Base-by-base conservation (phyloP, 2,329 filamentous ascomycete species). In the Sarocladium brachiariae region DNA sequence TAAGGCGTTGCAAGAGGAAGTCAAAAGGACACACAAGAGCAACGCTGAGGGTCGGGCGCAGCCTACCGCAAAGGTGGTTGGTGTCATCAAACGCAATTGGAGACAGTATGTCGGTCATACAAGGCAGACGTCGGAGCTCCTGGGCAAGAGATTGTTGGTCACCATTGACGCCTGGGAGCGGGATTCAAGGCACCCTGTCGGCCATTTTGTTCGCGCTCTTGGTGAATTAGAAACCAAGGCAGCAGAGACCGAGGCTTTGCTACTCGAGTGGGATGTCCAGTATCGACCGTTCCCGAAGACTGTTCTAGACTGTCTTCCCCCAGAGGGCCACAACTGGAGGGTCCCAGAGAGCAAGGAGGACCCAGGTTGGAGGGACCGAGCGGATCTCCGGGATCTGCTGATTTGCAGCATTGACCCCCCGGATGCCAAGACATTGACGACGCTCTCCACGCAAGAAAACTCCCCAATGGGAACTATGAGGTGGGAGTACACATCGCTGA, bases 381-480 rank as follows among this genome's bases (percentile, higher is more conserved):
- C 83, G 61, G 93, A 99, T 71, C 77, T 97, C 35, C 81, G 93
- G 58, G 83, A 84, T 57, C 80, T 96, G 11, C 76, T 95, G 38
- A 89, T 99, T 55, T 99, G 93, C 78, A 97, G 92, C 70, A 99
- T 99, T 61, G 93, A 99, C 64, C 93, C 93, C 81, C 89, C 25
- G 91, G 91, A 2, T 99, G 93, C 68, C 92, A 97, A 62, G 93
- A 99, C 73, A 99, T 99, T 52, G 93, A 99, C 61, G 95, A 99
- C 68, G 93, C 93, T 16, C 79, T 99, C 6, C 95, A 99, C 67
- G 91, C 93, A 6, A 80, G 84, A 54, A 76, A 78, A 48, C 72
- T 99, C 19, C 85, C 89, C 0, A 97, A 97, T 61, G 93, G 95
- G 38, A 96, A 97, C 65, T 91, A 84, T 57, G 89, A 97, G 67